A percentile compares a stretch with the other conserved stretches of the same genome.
Evolutionary conservation across 2,329 filamentous ascomycete species (phyloP).

Genomic region (Aspergillus cejpii): DNA sequence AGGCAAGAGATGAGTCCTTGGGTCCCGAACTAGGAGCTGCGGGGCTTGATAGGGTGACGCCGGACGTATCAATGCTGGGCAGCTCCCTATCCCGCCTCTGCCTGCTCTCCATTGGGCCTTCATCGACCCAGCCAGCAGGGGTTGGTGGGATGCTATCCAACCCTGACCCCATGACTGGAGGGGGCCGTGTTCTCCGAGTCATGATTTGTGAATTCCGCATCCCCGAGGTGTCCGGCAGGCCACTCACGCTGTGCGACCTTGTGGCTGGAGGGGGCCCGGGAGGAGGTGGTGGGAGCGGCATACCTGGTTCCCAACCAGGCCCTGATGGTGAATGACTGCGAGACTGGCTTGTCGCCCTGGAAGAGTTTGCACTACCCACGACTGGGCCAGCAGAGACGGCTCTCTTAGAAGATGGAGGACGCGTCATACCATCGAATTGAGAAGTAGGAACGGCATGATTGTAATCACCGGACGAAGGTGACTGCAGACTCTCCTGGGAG

Average conservation of each 20-base stretch:
- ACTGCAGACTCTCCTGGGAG: constrained; percentile 19
- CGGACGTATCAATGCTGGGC: constrained; percentile 39
- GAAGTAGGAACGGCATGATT: constrained; percentile 8
- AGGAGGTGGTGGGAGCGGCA: constrained; percentile 44
- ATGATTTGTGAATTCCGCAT: constrained; percentile 22
- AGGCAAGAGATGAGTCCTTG: constrained; percentile 42
- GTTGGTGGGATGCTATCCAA: constrained; percentile 41
- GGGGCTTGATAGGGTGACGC: constrained; percentile 11
- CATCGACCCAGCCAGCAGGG: constrained; percentile 41
- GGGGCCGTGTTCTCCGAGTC: constrained; percentile 26
- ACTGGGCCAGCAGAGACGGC: constrained; percentile 43
- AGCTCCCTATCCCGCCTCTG: constrained; percentile 16
- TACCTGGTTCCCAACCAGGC: constrained; percentile 39
- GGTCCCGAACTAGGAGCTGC: constrained; percentile 13
- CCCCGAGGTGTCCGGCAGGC: constrained; percentile 27
- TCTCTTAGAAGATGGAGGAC: constrained; percentile 38
- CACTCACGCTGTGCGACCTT: constrained; percentile 38
- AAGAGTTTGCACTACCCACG: constrained; percentile 29
- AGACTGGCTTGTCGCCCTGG: constrained; percentile 30
- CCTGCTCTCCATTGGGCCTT: constrained; percentile 22
- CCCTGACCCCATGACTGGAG: constrained; percentile 34
- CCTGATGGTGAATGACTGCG: constrained; percentile 29
- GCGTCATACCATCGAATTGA: constrained; percentile 21
- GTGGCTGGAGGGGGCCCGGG: constrained; percentile 41
- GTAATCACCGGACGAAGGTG: constrained; percentile 13